Percentiles rank a stretch among this genome's conserved stretches.
Evolutionary conservation across 148 eudicot genomes (phyloP).

Genomic region (Pouteria glomerata): DNA sequence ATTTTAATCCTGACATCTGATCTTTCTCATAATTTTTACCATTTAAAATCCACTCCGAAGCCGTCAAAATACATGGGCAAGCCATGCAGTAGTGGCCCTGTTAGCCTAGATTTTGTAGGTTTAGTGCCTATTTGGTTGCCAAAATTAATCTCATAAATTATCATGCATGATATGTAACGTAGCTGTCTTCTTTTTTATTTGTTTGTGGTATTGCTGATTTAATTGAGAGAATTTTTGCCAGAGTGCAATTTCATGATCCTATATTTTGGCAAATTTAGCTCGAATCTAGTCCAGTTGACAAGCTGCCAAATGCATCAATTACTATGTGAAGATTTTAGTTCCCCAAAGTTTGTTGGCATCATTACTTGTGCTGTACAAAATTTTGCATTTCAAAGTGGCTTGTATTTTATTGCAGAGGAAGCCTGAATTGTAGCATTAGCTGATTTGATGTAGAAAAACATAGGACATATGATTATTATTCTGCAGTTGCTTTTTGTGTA

Average conservation of each 20-base stretch:
- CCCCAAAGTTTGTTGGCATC: background rate
- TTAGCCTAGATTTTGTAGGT: background rate
- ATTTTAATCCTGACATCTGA: constrained; percentile 2
- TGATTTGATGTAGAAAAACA: background rate
- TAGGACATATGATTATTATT: background rate
- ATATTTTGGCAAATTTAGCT: background rate
- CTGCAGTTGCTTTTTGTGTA: background rate
- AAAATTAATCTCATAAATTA: background rate
- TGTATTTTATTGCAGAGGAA: background rate
- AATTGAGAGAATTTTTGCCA: background rate
- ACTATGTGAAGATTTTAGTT: background rate
- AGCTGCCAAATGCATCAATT: background rate
- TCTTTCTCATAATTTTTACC: background rate
- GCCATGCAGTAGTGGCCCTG: background rate
- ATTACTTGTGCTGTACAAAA: background rate
- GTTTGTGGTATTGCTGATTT: background rate
- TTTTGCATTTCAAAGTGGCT: background rate
- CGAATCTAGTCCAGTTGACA: background rate
- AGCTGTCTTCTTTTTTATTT: background rate
- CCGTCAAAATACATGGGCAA: constrained; percentile 1
- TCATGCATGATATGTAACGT: background rate
- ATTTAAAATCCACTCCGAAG: background rate
- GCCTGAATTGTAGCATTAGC: background rate
- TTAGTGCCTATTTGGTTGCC: background rate
- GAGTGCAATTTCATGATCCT: background rate